These are phyloP conservation scores for Puccinia novopanici DNA, from an alignment of 1,284 basidiomycete species.

Conservation along the genomic window DNA sequence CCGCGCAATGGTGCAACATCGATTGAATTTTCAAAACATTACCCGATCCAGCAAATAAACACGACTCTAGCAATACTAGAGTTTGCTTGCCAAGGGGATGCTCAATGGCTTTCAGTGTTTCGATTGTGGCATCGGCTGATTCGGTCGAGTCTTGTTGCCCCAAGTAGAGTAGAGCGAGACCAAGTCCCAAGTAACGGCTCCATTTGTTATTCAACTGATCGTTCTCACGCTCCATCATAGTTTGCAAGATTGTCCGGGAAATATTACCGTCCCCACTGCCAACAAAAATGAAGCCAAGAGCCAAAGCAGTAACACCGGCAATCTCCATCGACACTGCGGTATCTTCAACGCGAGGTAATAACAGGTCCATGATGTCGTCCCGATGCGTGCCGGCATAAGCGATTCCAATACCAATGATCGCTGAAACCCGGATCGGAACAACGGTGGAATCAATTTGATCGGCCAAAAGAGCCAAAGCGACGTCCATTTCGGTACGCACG, in stretches of 20 bases:
- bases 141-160: constrained; percentile 70
- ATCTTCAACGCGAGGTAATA: constrained; percentile 80
- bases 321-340: constrained; percentile 85
- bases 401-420: constrained; percentile 78
- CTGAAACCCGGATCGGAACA: constrained; percentile 77
- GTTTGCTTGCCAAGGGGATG: constrained; percentile 89
- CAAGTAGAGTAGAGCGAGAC: constrained; percentile 86
- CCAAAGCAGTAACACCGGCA: constrained; percentile 78
- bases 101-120: constrained; percentile 91
- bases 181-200: constrained; percentile 86
- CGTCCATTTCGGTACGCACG: constrained; percentile 89
- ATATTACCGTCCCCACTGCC: constrained; percentile 94
- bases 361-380: constrained; percentile 75
- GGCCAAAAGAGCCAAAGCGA: constrained; percentile 83
- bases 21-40: constrained; percentile 92
- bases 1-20: constrained; percentile 90
- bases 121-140: constrained; percentile 84
- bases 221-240: constrained; percentile 83
- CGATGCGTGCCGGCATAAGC: constrained; percentile 92
- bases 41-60: constrained; percentile 91
- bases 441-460: constrained; percentile 91
- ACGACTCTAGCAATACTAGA: constrained; percentile 88
- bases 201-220: constrained; percentile 83
- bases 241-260: constrained; percentile 83
- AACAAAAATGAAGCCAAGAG: constrained; percentile 92